These are phyloP conservation scores for Mollisia scopiformis DNA, from an alignment of 2,329 filamentous ascomycete genomes.

Conservation along the genomic window DNA sequence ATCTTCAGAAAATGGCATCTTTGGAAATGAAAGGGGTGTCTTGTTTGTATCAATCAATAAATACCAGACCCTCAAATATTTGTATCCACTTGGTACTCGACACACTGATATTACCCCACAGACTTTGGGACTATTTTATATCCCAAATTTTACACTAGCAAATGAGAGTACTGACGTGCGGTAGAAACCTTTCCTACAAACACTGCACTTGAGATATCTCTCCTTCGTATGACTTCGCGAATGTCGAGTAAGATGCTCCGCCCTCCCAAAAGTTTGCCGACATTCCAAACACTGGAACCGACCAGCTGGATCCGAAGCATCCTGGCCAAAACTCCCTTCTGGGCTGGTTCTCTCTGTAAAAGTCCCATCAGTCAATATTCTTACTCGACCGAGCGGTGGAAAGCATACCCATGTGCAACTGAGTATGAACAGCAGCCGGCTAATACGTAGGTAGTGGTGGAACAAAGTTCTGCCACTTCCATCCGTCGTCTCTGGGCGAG, in stretches of 20 bases:
- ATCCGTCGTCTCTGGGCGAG: not conserved
- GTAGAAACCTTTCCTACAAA: conserved; percentile 30
- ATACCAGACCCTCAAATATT: too few relatives aligned
- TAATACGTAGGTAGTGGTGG: not conserved
- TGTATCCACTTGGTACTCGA: too few relatives aligned
- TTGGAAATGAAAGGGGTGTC: too few relatives aligned
- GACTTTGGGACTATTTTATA: too few relatives aligned
- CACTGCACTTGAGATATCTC: conserved; percentile 25
- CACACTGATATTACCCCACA: too few relatives aligned
- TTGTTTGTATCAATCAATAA: too few relatives aligned
- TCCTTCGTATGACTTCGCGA: conserved; percentile 27
- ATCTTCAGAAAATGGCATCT: too few relatives aligned
- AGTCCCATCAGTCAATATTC: not conserved
- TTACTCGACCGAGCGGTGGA: not conserved
- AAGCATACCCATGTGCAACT: not conserved
- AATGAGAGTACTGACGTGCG: conserved; percentile 20
- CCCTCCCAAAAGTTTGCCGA: conserved; percentile 26
- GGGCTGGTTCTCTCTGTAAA: not conserved
- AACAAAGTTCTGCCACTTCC: not conserved
- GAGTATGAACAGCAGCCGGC: not conserved
- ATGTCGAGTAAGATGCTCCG: conserved; percentile 31
- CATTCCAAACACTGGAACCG: conserved; percentile 25
- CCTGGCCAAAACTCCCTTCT: not conserved
- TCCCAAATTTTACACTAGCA: too few relatives aligned
- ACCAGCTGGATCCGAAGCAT: not conserved